Evolutionary conservation across 1,139 yeast species (phyloP), one percentile per base, ranked within the genome.

Genomic region (Suhomyces atakaporum): DNA sequence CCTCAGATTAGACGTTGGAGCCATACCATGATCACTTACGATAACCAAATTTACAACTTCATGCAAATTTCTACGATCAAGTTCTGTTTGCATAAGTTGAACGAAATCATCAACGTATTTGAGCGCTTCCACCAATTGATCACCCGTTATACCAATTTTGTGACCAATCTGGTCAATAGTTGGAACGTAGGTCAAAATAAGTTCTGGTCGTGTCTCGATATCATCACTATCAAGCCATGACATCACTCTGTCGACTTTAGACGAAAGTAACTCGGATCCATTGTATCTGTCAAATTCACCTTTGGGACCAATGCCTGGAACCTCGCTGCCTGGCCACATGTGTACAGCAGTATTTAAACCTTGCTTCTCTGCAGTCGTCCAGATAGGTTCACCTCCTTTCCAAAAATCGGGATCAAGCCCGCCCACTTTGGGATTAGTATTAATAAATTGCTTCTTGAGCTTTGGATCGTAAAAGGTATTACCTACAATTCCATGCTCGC

Each of bases 281-380:
- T 87, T 81, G 60, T 73, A 89, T 40, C 63, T 62, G 50, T 84
- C 92, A 24, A 79, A 77, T 35, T 69, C 72, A 39, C 66, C 47
- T 3, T 84, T 56, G 22, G 62, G 68, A 5, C 71, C 72, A 3
- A 65, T 47, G 3, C 78, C 68, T 36, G 70, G 73, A 3, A 83
- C 94, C 50, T 87, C 95, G 43, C 89, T 81, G 1, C 96, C 96
- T 0, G 97, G 96, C 95, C 95, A 89, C 96, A 89, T 88, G 57
- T 89, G 96, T n/a, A 87, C 82, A 0, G 94, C 95, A 2, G 84
- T 66, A 10, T 67, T 67, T 4, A 85, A 74, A 1, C 80, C 82
- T 43, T 84, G 85, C n/a, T 58, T 58, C 16, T 67, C 66, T 0
- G 94, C 89, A 0, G 95, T 85, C 29, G 71, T 65, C 97, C 97